phyloP scores from a whole-genome alignment of 768 basidiomycete genomes.

The Psilocybe cyanescens region DNA sequence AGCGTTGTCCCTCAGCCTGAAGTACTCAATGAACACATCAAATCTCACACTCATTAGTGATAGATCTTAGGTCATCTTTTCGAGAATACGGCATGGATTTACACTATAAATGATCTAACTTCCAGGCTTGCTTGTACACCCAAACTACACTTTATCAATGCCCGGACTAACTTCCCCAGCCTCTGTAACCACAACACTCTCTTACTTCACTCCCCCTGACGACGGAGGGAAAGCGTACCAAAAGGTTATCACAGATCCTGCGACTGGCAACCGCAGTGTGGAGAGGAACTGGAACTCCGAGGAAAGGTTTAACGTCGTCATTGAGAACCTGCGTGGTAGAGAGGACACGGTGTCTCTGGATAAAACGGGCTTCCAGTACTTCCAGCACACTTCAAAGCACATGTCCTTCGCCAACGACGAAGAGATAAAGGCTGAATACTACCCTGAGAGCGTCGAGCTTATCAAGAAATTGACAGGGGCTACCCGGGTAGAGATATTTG shows the following conservation, averaged over 20 bases:
- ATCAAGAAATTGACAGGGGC: slow-evolving; percentile 66
- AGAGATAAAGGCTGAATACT: slow-evolving; percentile 59
- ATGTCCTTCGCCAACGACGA: slow-evolving; percentile 52
- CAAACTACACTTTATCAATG: neutral
- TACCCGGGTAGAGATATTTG: slow-evolving; percentile 57
- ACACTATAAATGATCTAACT: too few species aligned
- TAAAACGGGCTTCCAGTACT: slow-evolving; percentile 54
- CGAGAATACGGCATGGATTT: too few species aligned
- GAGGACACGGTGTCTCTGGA: slow-evolving; percentile 50
- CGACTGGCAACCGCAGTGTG: slow-evolving; percentile 32
- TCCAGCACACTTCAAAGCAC: slow-evolving; percentile 42
- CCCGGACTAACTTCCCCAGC: neutral
- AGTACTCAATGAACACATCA: neutral
- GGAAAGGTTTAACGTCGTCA: slow-evolving; percentile 32
- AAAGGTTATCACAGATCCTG: slow-evolving; percentile 35
- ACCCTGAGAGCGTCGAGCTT: slow-evolving; percentile 60
- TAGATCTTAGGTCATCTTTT: too few species aligned
- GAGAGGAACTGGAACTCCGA: slow-evolving; percentile 36
- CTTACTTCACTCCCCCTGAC: slow-evolving; percentile 39
- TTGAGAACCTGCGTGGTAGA: slow-evolving; percentile 60
- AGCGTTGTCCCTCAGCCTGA: neutral
- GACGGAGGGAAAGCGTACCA: slow-evolving; percentile 45
- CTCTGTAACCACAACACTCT: slow-evolving; percentile 21
- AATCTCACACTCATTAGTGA: neutral
- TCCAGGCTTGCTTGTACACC: too few species aligned